Evolutionary conservation across 2,329 filamentous ascomycete species (phyloP).

Genomic region (Aureobasidium sp.): DNA sequence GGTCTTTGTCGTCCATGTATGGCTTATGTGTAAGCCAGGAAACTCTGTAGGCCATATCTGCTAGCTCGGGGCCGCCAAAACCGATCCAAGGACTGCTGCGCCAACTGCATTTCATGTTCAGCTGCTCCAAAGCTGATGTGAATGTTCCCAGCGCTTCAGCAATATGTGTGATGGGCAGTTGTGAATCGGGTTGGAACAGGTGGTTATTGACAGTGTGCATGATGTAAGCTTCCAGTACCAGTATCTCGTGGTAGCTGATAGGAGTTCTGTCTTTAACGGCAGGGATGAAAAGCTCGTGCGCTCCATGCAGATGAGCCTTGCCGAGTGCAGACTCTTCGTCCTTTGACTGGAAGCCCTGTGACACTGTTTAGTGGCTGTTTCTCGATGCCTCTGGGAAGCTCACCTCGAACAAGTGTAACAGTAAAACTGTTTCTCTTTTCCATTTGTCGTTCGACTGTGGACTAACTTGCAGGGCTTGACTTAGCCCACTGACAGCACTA

Average conservation of each 20-base stretch:
- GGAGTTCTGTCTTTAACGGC: neutral
- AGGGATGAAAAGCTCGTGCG: conserved; percentile 16
- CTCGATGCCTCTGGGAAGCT: too few relatives aligned
- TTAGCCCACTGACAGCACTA: conserved; percentile 15
- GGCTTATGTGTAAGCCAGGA: conserved; percentile 9
- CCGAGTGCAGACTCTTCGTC: conserved; percentile 2
- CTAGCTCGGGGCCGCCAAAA: neutral
- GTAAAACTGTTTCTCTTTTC: conserved; percentile 19
- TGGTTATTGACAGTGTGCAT: conserved; percentile 18
- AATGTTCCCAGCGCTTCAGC: neutral
- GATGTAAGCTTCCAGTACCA: conserved; percentile 22
- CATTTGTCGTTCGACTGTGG: conserved; percentile 7
- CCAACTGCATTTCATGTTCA: neutral
- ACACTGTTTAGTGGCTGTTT: neutral
- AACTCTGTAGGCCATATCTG: conserved; percentile 2
- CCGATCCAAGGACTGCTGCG: conserved; percentile 15
- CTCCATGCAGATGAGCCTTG: conserved; percentile 16
- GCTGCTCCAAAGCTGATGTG: neutral
- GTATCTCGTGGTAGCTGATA: conserved; percentile 14
- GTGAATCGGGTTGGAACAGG: conserved; percentile 17
- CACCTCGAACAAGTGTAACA: conserved; percentile 19
- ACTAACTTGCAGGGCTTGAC: neutral
- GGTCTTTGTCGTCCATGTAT: neutral
- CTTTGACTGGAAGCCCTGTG: conserved; percentile 12
- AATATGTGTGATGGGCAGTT: conserved; percentile 16